Evolutionary conservation across 2,329 filamentous ascomycete genomes (phyloP).

Genomic region (Aulographum hederae): DNA sequence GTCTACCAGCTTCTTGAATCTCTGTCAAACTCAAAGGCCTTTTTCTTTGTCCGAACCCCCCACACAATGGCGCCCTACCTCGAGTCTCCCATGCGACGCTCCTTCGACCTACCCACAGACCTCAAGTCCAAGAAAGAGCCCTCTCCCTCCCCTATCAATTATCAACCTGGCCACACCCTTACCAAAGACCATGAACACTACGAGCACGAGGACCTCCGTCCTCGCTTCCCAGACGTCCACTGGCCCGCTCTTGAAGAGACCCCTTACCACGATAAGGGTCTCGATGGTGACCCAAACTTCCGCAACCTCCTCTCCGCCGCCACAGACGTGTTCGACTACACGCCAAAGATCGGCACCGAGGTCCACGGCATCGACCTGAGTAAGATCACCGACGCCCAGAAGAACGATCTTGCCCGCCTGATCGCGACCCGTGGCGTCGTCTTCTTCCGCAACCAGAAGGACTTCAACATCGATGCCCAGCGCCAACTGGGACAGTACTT

Average conservation of each 20-base stretch:
- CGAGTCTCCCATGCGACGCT: too few species aligned
- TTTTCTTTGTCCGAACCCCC: too few species aligned
- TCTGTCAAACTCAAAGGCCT: too few species aligned
- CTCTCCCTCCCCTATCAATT: conserved; percentile 14
- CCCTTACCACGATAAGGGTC: conserved; percentile 34
- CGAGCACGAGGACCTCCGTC: conserved; percentile 32
- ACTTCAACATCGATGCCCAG: conserved; percentile 35
- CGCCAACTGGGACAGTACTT: conserved; percentile 31
- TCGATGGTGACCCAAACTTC: conserved; percentile 34
- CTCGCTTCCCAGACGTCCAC: conserved; percentile 32
- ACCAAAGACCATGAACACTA: conserved; percentile 29
- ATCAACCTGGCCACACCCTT: conserved; percentile 28
- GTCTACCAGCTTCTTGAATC: too few species aligned
- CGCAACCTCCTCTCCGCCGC: conserved; percentile 32
- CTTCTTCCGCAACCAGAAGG: conserved; percentile 37
- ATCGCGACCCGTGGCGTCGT: conserved; percentile 37
- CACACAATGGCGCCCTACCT: too few species aligned
- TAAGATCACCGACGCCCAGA: conserved; percentile 30
- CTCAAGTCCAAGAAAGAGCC: background rate
- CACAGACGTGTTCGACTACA: conserved; percentile 37
- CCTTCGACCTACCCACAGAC: too few species aligned
- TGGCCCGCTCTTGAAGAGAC: conserved; percentile 31
- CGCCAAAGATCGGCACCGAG: conserved; percentile 36
- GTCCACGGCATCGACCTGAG: conserved; percentile 31
- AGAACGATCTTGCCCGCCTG: conserved; percentile 34